Evolutionary conservation across 208 protist genomes (phyloP), one percentile per base, ranked within the genome.

Genomic region (Blastocrithidia nonstop): DNA sequence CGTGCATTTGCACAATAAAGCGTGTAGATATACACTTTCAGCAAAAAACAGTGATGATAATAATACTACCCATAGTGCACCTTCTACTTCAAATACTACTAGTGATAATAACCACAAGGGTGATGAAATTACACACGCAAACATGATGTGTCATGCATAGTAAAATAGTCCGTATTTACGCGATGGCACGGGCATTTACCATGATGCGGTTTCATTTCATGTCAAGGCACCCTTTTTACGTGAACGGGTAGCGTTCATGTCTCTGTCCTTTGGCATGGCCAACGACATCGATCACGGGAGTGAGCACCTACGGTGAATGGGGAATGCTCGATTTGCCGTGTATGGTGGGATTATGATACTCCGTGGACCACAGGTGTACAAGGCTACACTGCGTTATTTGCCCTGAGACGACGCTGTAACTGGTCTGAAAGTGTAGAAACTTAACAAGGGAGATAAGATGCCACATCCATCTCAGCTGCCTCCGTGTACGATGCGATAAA

Each of bases 251-350:
- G 73, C 82, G 39, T 92, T 82, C 55, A 85, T 92, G 82, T 77
- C 76, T 15, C 50, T 82, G n/a, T 84, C 74, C 2, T 92, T 85
- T 57, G 82, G 82, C 20, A 44, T 76, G 17, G 53, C 67, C 13
- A 92, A 92, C 45, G 68, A 82, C 46, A 81, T 92, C 48, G 82
- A 92, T 57, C 65, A 66, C 40, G 82, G 82, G 41, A 79, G 66
- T 11, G 82, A 92, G 65, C 60, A 74, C 43, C 46, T 92, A 35
- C 70, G 82, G 13, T 92, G 77, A 69, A 81, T 92, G 77, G 77
- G 82, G 42, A 86, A 86, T 45, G 41, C 49, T 1, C 82, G 82
- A 27, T 92, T 92, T 43, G 50, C 72, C 16, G 65, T 79, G 5
- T 88, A 86, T 50, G 71, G 66, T 25, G 64, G 59, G 33, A 84